Conservation (phyloP, 345 rosid species). For the Capsella bursapastoris region DNA sequence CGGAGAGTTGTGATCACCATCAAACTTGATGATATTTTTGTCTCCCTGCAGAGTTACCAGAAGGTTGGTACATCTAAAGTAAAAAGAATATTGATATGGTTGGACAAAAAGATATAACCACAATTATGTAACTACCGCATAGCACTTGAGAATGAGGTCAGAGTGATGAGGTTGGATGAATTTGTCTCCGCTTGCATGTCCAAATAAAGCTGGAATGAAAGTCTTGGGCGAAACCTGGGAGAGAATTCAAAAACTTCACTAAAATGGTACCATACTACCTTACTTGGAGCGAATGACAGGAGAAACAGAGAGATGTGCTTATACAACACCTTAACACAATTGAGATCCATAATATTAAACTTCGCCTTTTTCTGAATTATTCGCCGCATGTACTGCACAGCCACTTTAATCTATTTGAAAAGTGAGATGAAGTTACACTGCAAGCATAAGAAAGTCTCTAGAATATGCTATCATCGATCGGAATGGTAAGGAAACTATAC, state of each 20-base stretch:
- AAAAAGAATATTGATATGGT: background rate
- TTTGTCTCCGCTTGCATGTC: slow-evolving; percentile 89
- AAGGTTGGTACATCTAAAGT: slow-evolving; percentile 16
- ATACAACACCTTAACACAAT: slow-evolving; percentile 73
- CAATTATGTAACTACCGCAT: slow-evolving; percentile 56
- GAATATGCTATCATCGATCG: slow-evolving; percentile 2
- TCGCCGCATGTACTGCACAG: slow-evolving; percentile 90
- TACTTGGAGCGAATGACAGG: slow-evolving; percentile 7
- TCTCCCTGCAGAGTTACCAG: slow-evolving; percentile 73
- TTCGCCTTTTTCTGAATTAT: slow-evolving; percentile 91
- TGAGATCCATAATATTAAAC: slow-evolving; percentile 94
- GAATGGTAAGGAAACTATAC: background rate
- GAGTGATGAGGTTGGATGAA: slow-evolving; percentile 92
- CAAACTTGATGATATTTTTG: slow-evolving; percentile 90
- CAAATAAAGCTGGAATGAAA: slow-evolving; percentile 94
- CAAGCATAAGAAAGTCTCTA: slow-evolving; percentile 17
- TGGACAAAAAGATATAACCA: background rate
- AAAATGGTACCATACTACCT: slow-evolving; percentile 27
- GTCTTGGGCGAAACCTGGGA: slow-evolving; percentile 82
- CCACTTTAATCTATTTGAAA: slow-evolving; percentile 79
- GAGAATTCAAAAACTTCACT: slow-evolving; percentile 1
- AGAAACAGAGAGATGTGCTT: background rate
- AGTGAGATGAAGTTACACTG: slow-evolving; percentile 24
- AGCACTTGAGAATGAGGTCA: slow-evolving; percentile 72
- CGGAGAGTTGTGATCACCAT: slow-evolving; percentile 95